Evolutionary conservation across 2,329 filamentous ascomycete genomes (phyloP).

Genomic region (Knoxdaviesia capensis): DNA sequence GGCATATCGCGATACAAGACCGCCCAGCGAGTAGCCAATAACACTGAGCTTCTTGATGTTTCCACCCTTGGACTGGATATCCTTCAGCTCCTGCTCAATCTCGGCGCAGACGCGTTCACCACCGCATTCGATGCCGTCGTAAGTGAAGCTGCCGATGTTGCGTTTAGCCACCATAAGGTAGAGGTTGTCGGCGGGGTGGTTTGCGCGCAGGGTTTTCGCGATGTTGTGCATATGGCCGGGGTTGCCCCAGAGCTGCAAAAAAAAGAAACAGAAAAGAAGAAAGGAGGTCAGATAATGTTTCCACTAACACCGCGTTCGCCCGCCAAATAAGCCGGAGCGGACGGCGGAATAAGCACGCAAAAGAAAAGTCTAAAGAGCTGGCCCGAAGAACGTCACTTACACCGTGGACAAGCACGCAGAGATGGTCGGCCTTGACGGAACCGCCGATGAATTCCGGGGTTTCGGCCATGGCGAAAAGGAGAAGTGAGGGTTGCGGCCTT

Average conservation of each 20-base stretch:
- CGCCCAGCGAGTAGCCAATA: slow-evolving; percentile 77
- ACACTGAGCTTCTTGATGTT: slow-evolving; percentile 68
- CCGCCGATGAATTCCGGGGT: slow-evolving; percentile 24
- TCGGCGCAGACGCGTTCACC: slow-evolving; percentile 47
- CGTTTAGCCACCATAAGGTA: slow-evolving; percentile 53
- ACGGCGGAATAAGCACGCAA: not conserved
- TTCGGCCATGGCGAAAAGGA: slow-evolving; percentile 7
- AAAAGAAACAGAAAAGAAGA: no score
- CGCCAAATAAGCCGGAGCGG: no score
- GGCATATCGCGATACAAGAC: slow-evolving; percentile 69
- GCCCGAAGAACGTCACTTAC: slow-evolving; percentile 23
- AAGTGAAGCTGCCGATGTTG: slow-evolving; percentile 54
- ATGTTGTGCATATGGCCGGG: slow-evolving; percentile 52
- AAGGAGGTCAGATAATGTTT: slow-evolving; percentile 6
- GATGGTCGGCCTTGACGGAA: slow-evolving; percentile 39
- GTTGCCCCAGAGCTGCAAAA: slow-evolving; percentile 51
- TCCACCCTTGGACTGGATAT: slow-evolving; percentile 39
- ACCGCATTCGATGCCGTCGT: slow-evolving; percentile 48
- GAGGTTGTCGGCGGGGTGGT: slow-evolving; percentile 40
- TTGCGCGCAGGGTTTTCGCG: slow-evolving; percentile 40
- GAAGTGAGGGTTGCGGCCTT: slow-evolving; percentile 8
- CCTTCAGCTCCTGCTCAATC: slow-evolving; percentile 42
- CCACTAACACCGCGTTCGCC: slow-evolving; percentile 2
- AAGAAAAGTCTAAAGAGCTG: slow-evolving; percentile 7
- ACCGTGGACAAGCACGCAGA: slow-evolving; percentile 61